A percentile compares a stretch with the other conserved stretches of the same genome.
Evolutionary conservation across 129 eudicot species (phyloP).

Genomic region (Escallonia herrerae): DNA sequence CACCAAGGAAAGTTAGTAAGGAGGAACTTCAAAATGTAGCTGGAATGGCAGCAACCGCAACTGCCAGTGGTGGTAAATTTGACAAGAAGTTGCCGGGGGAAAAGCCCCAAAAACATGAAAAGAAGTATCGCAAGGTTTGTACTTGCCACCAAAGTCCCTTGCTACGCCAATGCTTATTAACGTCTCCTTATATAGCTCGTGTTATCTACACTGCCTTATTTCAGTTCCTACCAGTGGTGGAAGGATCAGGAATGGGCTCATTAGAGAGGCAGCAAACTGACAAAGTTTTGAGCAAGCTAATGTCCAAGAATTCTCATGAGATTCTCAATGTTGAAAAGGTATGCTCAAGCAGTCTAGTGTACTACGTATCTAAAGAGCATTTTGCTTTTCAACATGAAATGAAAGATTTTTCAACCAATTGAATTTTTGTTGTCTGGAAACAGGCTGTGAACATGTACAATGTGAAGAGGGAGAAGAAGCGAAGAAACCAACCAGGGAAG

Average conservation of each 20-base stretch:
- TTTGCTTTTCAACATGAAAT: neutral
- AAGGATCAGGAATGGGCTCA: constrained; percentile 88
- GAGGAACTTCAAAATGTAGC: constrained; percentile 81
- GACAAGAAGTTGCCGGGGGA: constrained; percentile 93
- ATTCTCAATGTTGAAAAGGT: constrained; percentile 79
- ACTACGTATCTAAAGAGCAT: neutral
- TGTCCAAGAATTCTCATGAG: constrained; percentile 70
- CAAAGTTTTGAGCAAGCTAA: constrained; percentile 70
- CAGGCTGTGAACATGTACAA: constrained; percentile 94
- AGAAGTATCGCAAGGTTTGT: constrained; percentile 84
- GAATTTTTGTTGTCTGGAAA: constrained; percentile 7
- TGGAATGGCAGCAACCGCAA: constrained; percentile 93
- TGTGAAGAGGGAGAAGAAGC: constrained; percentile 72
- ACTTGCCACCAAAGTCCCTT: neutral
- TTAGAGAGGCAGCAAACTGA: constrained; percentile 80
- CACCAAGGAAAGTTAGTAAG: constrained; percentile 71
- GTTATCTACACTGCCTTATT: neutral
- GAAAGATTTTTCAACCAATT: neutral
- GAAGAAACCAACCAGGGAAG: constrained; percentile 49
- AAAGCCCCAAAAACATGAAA: constrained; percentile 82
- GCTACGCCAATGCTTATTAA: too few species aligned
- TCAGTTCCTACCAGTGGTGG: constrained; percentile 81
- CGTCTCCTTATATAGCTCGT: too few species aligned
- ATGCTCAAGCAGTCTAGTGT: neutral
- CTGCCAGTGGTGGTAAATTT: constrained; percentile 98